Base-by-base conservation (phyloP, 352 stramenopile species). In the Phytophthora meadii region DNA sequence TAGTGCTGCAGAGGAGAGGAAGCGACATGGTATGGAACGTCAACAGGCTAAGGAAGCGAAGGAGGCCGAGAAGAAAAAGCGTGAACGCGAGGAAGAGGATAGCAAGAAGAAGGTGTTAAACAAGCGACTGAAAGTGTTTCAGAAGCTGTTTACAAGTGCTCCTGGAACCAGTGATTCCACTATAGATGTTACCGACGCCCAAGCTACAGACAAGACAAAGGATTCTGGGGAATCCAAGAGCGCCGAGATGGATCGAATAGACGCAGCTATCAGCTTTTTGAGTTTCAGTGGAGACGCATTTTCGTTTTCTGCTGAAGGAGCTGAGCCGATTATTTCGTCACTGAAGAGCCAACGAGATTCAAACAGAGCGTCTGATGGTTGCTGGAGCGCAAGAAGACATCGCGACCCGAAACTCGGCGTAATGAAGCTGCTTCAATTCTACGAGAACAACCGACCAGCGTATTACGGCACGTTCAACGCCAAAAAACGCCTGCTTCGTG, bases 371-470 rank as follows among this genome's bases (percentile, higher is more conserved):
- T 60, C 60, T 19, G 60, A 69, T 3, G 44, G 72, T 4, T 45
- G 54, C n/a, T 94, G 86, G 88, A 88, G 72, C 50, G 67, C 54
- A 39, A 72, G 76, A 7, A 81, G 80, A 14, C 61, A 76, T 54
- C 74, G 84, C 17, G 81, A 95, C 52, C 46, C 73, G 5, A 84
- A 76, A 28, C 69, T 90, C 6, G 88, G 88, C 3, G 53, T 91
- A 14, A 92, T 93, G 82, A 96, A 96, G 77, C 48, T 96, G 11
- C 61, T 96, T 5, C 88, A 96, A 60, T 96, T 95, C 50, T 76
- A 94, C 27, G 88, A 96, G 47, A 96, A 95, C 71, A 62, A 83
- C 30, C 78, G 88, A 6, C 88, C 88, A 7, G 88, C 87, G 15
- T 96, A 90, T 46, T 90, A 87, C 32, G 88, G 88, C 12, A 96